Evolutionary conservation across 192 early-diverging fungal genomes (phyloP), one percentile per base, ranked within the genome.

Genomic region (Coemansia sp.): DNA sequence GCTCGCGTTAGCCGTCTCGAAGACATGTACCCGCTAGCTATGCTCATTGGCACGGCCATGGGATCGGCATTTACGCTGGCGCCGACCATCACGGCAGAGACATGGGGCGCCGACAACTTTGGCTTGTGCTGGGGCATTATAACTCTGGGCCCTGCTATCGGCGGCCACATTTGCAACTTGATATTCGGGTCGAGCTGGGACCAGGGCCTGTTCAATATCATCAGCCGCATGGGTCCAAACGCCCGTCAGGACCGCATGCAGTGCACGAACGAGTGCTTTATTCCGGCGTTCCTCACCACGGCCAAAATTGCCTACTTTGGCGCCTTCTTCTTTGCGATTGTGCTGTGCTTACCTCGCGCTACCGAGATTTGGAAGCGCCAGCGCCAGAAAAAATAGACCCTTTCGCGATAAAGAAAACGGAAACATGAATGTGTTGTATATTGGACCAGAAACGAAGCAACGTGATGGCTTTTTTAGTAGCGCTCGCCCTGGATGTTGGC

Each of bases 131-230:
- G 87, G 87, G 86, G 87, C 37, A 71, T 85, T 53, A 82, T 87
- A 27, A 84, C 84, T 27, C 69, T 87, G 61, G 85, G 84, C 38
- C 81, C 84, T 0, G 88, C 89, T 2, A 45, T 91, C 8, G 89
- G 89, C 43, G 88, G 87, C 3, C 89, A 89, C 31, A 25, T 87
- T 9, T 89, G 86, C 67, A 89, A 87, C 62, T 47, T 89, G 47
- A 60, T 89, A 10, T 89, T 89, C 64, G 89, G 89, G 8, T 76
- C 70, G 32, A 77, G 81, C 38, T 87, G 84, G 66, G 89, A 91
- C 24, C 71, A 80, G 7, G 76, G 67, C 22, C 39, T 67, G 60
- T 43, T 19, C 17, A 59, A 62, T 6, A 75, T 78, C 25, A 65
- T 60, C 38, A 49, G 49, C 0, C 40, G 73, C 7, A 20, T 72